Evolutionary conservation across 345 rosid species (phyloP), one percentile per base, ranked within the genome.

Genomic region (Populus ilicifolia): DNA sequence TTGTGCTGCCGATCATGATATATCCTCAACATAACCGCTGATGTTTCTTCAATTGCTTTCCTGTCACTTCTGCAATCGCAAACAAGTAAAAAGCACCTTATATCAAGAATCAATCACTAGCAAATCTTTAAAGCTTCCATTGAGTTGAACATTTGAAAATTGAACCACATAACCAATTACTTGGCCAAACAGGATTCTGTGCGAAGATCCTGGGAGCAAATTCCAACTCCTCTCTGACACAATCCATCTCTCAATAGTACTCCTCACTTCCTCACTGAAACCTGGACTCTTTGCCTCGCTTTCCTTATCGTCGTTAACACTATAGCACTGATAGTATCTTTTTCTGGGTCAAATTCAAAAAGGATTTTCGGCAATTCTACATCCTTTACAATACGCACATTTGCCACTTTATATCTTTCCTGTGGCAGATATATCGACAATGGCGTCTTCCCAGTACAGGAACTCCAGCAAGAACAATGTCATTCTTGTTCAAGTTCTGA

Each of bases 31-130:
- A 96, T 75, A 67, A 92, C 89, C 8, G 97, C 97, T 1, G 94
- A 96, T 74, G 93, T 92, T 89, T 96, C 97, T 86, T 96, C 96
- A 20, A 92, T 88, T 38, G 99, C 97, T 82, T 93, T 67, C 89
- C 97, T 14, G 98, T 93, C 76, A 93, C 97, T 83, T 93, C 99
- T 95, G 87, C 84, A 90, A 67, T 54, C 52, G 67, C 62, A 52
- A 63, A 80, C 39, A 73, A 82, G 29, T 41, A 1, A 73, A 65
- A 48, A 73, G 6, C 23, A 46, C 46, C 66, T 27, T 27, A 27
- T 27, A 14, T 36, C 29, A 52, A 43, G 76, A 44, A 74, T 73
- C 65, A 64, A 67, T 50, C 59, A 75, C 75, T 54, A 48, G 25
- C 74, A 46, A 1, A 64, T 74, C 30, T 23, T 6, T 5, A n/a